These are phyloP conservation scores for Dactylellina sp. DNA, from an alignment of 2,329 filamentous ascomycete genomes.

Conservation along the genomic window DNA sequence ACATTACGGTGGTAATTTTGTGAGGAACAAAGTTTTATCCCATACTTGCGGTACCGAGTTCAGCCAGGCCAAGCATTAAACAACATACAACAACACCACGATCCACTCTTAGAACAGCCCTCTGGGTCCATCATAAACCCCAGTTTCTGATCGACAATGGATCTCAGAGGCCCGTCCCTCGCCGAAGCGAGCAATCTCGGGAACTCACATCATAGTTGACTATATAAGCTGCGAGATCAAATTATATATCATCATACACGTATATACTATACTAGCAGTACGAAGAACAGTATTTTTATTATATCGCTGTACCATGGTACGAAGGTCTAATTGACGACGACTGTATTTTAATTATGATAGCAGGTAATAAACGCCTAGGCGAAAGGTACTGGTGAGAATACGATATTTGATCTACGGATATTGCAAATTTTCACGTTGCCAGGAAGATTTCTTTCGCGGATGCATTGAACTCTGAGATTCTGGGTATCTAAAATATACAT, in stretches of 20 bases:
- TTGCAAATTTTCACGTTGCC: no score
- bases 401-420: no score
- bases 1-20: not conserved
- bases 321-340: no score
- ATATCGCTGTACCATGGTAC: no score
- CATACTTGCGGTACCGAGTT: slow-evolving; percentile 42
- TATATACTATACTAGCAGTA: no score
- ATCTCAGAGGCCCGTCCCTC: slow-evolving; percentile 22
- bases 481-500: slow-evolving; percentile 57
- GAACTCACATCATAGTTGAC: no score
- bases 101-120: slow-evolving; percentile 15
- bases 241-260: no score
- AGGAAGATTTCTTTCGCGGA: not conserved
- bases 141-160: slow-evolving; percentile 39
- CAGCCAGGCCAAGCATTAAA: slow-evolving; percentile 16
- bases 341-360: not conserved
- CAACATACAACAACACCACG: slow-evolving; percentile 38
- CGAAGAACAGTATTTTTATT: no score
- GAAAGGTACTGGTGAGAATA: not conserved
- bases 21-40: slow-evolving; percentile 23
- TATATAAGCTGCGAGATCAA: no score
- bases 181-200: slow-evolving; percentile 11
- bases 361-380: not conserved
- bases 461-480: slow-evolving; percentile 49
- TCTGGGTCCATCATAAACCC: not conserved